Conservation (phyloP, 2,329 filamentous ascomycete genomes). For the Didymella exigua region DNA sequence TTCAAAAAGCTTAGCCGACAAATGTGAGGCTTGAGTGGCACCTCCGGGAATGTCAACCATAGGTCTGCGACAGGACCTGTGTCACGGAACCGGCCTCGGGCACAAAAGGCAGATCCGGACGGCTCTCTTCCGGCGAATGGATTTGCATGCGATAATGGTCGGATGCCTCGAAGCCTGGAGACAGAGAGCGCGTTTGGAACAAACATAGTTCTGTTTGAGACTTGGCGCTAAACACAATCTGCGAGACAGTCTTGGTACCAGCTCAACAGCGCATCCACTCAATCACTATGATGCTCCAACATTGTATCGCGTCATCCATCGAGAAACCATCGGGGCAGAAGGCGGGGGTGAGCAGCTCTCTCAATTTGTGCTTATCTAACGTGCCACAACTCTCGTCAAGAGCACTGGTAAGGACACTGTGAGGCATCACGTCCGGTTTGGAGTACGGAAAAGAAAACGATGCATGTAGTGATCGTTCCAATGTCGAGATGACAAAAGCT, state of each 20-base stretch:
- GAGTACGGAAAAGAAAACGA: no score
- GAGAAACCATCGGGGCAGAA: background rate
- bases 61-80: slow-evolving; percentile 8
- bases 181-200: slow-evolving; percentile 5
- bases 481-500: background rate
- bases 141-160: background rate
- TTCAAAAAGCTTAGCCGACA: slow-evolving; percentile 5
- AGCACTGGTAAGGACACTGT: background rate
- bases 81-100: slow-evolving; percentile 2
- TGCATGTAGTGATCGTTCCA: no score
- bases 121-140: background rate
- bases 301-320: background rate
- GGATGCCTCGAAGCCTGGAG: background rate
- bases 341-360: background rate
- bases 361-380: background rate
- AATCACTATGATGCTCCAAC: background rate
- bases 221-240: slow-evolving; percentile 15
- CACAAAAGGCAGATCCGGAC: background rate
- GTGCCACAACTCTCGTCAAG: background rate
- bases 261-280: background rate
- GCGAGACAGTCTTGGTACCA: slow-evolving; percentile 4
- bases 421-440: no score
- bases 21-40: slow-evolving; percentile 14
- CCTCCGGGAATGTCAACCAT: background rate
- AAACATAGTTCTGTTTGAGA: slow-evolving; percentile 5